These are phyloP conservation scores for Penicillium steckii DNA, from an alignment of 495 filamentous ascomycete genomes.

Conservation along the genomic window DNA sequence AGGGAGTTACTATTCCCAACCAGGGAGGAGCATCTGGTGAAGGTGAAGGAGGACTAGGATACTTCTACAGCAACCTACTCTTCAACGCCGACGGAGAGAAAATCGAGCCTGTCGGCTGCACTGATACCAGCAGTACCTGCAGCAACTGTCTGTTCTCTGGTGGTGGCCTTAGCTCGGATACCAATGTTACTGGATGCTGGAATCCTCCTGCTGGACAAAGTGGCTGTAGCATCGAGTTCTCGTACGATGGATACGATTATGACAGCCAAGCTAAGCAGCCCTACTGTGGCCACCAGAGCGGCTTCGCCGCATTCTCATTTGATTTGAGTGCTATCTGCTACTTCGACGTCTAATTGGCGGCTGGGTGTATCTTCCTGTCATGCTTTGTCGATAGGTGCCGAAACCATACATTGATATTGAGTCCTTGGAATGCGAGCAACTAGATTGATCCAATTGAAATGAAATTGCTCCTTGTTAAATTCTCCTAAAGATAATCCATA, in stretches of 20 bases:
- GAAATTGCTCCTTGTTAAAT: no score
- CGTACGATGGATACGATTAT: constrained; percentile 8
- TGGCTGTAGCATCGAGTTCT: neutral
- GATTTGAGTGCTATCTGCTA: constrained; percentile 6
- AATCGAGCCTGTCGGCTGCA: constrained; percentile 3
- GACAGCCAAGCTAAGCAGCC: constrained; percentile 1
- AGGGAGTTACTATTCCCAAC: constrained; percentile 4
- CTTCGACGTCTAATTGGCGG: neutral
- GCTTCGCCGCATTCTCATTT: neutral
- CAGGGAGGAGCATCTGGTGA: neutral
- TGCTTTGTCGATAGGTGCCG: no score
- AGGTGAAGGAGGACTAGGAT: constrained; percentile 2
- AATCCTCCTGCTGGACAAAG: neutral
- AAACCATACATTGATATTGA: no score
- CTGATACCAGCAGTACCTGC: neutral
- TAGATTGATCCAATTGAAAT: no score
- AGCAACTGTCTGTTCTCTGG: constrained; percentile 6
- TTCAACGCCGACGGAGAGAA: neutral
- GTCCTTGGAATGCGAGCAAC: no score
- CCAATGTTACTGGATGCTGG: constrained; percentile 10
- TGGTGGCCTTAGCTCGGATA: constrained; percentile 2
- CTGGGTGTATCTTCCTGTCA: no score
- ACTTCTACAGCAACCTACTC: constrained; percentile 1
- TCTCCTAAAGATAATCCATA: no score
- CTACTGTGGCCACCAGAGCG: neutral